Evolutionary conservation across 163 green algal species (phyloP), one percentile per base, ranked within the genome.

Genomic region (Smithsoniella earleae): DNA sequence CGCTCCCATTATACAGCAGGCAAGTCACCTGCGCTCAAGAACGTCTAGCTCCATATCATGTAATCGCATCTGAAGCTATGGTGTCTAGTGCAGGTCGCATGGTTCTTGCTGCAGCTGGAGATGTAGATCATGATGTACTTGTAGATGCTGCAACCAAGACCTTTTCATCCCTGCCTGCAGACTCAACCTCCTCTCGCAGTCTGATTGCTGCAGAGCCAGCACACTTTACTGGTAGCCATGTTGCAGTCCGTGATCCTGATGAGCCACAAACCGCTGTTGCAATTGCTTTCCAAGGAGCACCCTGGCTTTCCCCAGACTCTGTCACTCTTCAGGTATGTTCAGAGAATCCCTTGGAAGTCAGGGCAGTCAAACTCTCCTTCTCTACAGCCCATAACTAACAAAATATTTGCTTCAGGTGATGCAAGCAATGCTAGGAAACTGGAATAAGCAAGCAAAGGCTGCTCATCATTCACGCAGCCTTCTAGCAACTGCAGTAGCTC

Each of bases 351-450:
- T n/a, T n/a, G n/a, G n/a, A n/a, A n/a, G n/a, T n/a, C n/a, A n/a
- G n/a, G n/a, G n/a, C n/a, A n/a, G n/a, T n/a, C n/a, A n/a, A n/a
- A n/a, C n/a, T n/a, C n/a, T n/a, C n/a, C n/a, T n/a, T n/a, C n/a
- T n/a, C n/a, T n/a, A n/a, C n/a, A n/a, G n/a, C n/a, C n/a, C n/a
- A n/a, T n/a, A n/a, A n/a, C n/a, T n/a, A n/a, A n/a, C n/a, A n/a
- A n/a, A n/a, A n/a, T n/a, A n/a, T n/a, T n/a, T n/a, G 10, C 86
- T 99, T 46, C 95, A 97, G 94, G 89, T 99, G 72, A 95, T 97
- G 86, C 92, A 96, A 83, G 86, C 80, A 3, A 89, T 93, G 82
- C 81, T 94, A 4, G 88, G 89, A 79, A 65, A 76, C 76, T 76
- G 64, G 31, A 62, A 20, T 8, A 63, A 49, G 72, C 20, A 62